Percentiles rank a stretch among this genome's conserved stretches.
Conservation (phyloP, 345 rosid species). For the Brassica carinata region DNA sequence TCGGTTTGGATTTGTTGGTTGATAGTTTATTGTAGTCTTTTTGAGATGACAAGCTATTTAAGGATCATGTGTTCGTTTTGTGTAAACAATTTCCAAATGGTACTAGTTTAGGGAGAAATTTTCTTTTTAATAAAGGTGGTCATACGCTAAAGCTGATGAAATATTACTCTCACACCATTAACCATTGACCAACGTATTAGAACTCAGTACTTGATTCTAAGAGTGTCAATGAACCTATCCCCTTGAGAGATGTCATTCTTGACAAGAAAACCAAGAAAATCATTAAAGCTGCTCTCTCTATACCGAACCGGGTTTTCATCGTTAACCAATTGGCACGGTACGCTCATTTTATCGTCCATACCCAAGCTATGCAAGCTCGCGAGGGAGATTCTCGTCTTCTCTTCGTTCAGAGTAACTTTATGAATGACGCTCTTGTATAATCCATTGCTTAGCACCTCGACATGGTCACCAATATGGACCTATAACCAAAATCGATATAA, state of each 20-base stretch:
- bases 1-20: not conserved
- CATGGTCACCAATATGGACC: constrained; percentile 69
- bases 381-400: constrained; percentile 52
- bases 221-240: constrained; percentile 49
- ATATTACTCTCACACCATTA: not conserved
- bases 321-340: constrained; percentile 56
- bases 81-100: not conserved
- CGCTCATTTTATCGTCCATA: constrained; percentile 61
- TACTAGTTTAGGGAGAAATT: not conserved
- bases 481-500: not conserved
- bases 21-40: not conserved
- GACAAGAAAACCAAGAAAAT: constrained; percentile 58
- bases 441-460: constrained; percentile 76
- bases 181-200: constrained; percentile 5
- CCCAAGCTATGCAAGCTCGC: constrained; percentile 72
- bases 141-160: not conserved
- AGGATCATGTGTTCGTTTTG: not conserved
- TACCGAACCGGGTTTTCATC: constrained; percentile 50
- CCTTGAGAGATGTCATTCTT: constrained; percentile 49
- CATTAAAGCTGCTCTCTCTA: constrained; percentile 60
- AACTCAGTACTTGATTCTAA: constrained; percentile 44
- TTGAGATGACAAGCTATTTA: too few relatives aligned
- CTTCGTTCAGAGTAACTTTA: constrained; percentile 47
- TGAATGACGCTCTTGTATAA: constrained; percentile 58
- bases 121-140: not conserved